phyloP scores from a whole-genome alignment of 306 rosid genomes.

The Medicago truncatula region DNA sequence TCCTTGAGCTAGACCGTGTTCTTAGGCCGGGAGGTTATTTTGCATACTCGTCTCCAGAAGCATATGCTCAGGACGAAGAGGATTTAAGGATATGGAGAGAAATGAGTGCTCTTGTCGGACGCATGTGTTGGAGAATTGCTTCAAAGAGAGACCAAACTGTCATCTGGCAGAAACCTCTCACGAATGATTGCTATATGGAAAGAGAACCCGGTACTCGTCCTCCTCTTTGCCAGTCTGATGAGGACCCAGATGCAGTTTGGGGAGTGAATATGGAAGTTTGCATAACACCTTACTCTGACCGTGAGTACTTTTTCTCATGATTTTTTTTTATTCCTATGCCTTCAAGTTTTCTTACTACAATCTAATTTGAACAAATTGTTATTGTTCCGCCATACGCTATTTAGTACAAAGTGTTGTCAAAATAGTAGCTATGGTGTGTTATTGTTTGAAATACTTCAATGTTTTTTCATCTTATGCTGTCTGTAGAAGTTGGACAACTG shows the following conservation, averaged over 20 bases:
- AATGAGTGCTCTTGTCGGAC: slow-evolving; percentile 53
- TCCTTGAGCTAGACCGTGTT: slow-evolving; percentile 52
- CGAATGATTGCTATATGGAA: slow-evolving; percentile 53
- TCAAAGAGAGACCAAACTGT: slow-evolving; percentile 51
- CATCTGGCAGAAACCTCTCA: slow-evolving; percentile 51
- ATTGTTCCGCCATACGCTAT: background rate
- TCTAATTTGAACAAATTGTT: background rate
- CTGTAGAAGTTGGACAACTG: slow-evolving; percentile 7
- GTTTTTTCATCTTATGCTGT: slow-evolving; percentile 16
- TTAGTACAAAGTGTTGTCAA: background rate
- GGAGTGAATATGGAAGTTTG: slow-evolving; percentile 55
- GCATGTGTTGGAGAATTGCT: slow-evolving; percentile 53
- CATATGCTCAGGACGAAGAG: slow-evolving; percentile 56
- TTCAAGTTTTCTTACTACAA: slow-evolving; percentile 13
- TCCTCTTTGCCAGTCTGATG: slow-evolving; percentile 52
- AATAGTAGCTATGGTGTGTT: background rate
- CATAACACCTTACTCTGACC: slow-evolving; percentile 49
- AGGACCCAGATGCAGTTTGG: slow-evolving; percentile 49
- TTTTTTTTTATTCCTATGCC: slow-evolving; percentile 19
- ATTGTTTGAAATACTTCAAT: background rate
- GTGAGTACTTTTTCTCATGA: slow-evolving; percentile 39
- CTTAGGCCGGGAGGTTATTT: slow-evolving; percentile 55
- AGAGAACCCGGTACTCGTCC: slow-evolving; percentile 50
- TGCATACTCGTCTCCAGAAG: slow-evolving; percentile 56
- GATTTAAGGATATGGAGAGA: slow-evolving; percentile 53